Evolutionary conservation across 1,284 basidiomycete species (phyloP).

Genomic region (Ceratobasidium sp.): DNA sequence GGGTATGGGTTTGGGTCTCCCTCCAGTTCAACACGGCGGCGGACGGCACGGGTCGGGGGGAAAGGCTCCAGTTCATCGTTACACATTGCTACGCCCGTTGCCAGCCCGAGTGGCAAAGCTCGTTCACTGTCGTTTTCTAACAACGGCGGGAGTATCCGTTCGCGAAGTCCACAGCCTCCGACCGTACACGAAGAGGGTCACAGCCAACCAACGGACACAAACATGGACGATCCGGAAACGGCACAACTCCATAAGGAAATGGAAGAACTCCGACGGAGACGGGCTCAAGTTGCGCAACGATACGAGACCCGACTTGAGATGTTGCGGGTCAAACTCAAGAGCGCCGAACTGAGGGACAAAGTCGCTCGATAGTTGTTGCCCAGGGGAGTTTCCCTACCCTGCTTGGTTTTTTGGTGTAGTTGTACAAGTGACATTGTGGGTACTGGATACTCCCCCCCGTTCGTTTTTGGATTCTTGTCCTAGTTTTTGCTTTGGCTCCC

Average conservation of each 20-base stretch:
- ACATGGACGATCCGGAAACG: conserved; percentile 21
- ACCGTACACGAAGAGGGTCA: conserved; percentile 28
- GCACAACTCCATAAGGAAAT: conserved; percentile 26
- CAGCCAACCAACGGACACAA: neutral
- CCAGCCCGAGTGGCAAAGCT: conserved; percentile 14
- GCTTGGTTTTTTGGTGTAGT: neutral
- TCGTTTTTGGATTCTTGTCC: conserved; percentile 8
- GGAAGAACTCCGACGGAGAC: conserved; percentile 24
- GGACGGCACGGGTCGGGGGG: conserved; percentile 1
- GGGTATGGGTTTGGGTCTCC: neutral
- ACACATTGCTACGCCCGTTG: neutral
- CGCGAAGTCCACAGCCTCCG: conserved; percentile 30
- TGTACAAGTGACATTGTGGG: conserved; percentile 18
- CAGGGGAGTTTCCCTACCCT: neutral
- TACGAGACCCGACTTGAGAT: conserved; percentile 37
- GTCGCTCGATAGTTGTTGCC: conserved; percentile 12
- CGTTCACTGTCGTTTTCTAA: conserved; percentile 17
- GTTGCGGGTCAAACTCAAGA: conserved; percentile 32
- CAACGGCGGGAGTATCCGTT: conserved; percentile 5
- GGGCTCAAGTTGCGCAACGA: conserved; percentile 17
- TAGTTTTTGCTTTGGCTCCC: neutral
- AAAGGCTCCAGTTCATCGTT: conserved; percentile 31
- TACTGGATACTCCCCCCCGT: conserved; percentile 22
- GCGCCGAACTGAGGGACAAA: conserved; percentile 33
- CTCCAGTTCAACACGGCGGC: conserved; percentile 1